Percentiles rank a stretch among this genome's conserved stretches.
Evolutionary conservation across 2,329 filamentous ascomycete species (phyloP).

Genomic region (Exophiala lecanii-corni): DNA sequence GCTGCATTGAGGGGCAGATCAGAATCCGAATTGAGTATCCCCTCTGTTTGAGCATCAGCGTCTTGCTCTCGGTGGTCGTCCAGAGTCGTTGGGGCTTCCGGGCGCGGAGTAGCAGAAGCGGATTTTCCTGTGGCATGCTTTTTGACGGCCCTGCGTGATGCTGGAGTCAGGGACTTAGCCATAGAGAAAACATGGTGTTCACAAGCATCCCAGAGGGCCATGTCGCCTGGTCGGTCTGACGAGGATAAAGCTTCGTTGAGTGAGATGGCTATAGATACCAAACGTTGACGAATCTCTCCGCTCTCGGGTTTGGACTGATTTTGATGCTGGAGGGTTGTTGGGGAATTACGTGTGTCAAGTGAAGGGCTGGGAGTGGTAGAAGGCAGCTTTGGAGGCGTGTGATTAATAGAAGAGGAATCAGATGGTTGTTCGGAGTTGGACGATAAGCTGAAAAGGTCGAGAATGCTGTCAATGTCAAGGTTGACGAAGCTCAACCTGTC

Average conservation of each 20-base stretch:
- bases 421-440: background rate
- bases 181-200: slow-evolving; percentile 21
- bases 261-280: slow-evolving; percentile 9
- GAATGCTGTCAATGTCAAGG: slow-evolving; percentile 16
- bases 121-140: background rate
- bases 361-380: no score
- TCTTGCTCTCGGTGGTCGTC: background rate
- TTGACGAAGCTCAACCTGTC: no score
- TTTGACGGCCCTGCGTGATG: background rate
- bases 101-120: background rate
- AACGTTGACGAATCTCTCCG: slow-evolving; percentile 6
- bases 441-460: slow-evolving; percentile 9
- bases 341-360: no score
- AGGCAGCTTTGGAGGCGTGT: no score
- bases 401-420: no score
- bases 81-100: background rate
- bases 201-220: slow-evolving; percentile 20
- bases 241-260: slow-evolving; percentile 13
- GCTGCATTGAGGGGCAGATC: background rate
- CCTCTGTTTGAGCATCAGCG: background rate
- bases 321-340: no score
- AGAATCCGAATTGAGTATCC: background rate
- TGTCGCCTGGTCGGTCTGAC: slow-evolving; percentile 14
- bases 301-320: no score
- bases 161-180: background rate